Evolutionary conservation across 2,329 filamentous ascomycete species (phyloP).

Genomic region (Hypoxylon sp.): DNA sequence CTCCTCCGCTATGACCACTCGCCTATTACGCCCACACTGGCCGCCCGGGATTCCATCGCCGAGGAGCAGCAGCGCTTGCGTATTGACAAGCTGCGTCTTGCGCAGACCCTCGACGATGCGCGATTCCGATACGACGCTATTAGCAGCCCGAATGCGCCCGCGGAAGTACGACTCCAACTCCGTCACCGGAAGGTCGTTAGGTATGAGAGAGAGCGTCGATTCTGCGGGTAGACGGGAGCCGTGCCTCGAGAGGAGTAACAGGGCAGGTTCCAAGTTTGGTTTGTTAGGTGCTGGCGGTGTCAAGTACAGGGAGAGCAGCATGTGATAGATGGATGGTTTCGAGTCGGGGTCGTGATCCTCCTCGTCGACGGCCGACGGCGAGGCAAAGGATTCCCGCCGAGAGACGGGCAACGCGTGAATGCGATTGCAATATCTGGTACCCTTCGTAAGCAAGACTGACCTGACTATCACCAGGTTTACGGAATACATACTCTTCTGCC

Average conservation of each 20-base stretch:
- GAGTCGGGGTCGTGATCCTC: slow-evolving; percentile 57
- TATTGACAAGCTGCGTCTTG: slow-evolving; percentile 79
- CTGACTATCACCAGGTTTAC: slow-evolving; percentile 2
- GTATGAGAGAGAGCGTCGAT: slow-evolving; percentile 86
- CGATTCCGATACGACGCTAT: slow-evolving; percentile 80
- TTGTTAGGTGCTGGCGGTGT: slow-evolving; percentile 77
- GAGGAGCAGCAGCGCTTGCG: slow-evolving; percentile 76
- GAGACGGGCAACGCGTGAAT: slow-evolving; percentile 61
- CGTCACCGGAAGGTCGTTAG: slow-evolving; percentile 76
- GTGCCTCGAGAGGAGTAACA: slow-evolving; percentile 89
- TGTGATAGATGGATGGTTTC: slow-evolving; percentile 86
- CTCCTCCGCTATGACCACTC: slow-evolving; percentile 87
- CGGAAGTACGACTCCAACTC: slow-evolving; percentile 91
- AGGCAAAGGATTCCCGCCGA: slow-evolving; percentile 30
- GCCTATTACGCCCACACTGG: slow-evolving; percentile 62
- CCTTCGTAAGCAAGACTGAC: slow-evolving; percentile 25
- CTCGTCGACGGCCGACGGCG: slow-evolving; percentile 53
- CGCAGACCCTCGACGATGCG: slow-evolving; percentile 79
- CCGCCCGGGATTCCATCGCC: slow-evolving; percentile 68
- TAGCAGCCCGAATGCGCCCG: slow-evolving; percentile 86
- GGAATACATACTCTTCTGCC: slow-evolving; percentile 80
- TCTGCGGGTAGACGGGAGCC: slow-evolving; percentile 88
- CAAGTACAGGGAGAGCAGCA: slow-evolving; percentile 87
- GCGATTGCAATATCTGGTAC: slow-evolving; percentile 82
- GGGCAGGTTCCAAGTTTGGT: slow-evolving; percentile 78